Base-by-base conservation (phyloP, 2,329 filamentous ascomycete genomes). In the Claviceps humidiphila region DNA sequence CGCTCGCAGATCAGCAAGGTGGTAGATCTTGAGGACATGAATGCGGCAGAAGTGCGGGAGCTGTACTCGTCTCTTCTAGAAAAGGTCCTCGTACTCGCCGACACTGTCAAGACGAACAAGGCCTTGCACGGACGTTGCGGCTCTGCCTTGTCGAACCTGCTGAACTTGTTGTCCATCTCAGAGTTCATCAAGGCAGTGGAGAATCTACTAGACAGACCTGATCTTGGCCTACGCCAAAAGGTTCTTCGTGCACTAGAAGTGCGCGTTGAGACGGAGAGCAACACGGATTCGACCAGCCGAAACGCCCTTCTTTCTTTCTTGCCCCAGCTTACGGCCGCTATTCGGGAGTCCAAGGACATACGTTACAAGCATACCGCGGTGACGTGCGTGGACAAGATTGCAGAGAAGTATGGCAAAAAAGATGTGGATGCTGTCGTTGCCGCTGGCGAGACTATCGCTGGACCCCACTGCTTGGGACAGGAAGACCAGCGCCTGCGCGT, bases 321-420 rank as follows among this genome's bases (percentile, higher is more conserved):
- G 58, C 84, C 87, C 11, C 84, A 84, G 58, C 76, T 95, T 55
- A 87, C 87, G 17, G 75, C 78, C 20, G 86, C 94, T 46, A 80
- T 98, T 54, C 75, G 84, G 52, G 78, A 85, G 49, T 85, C 86
- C 6, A 72, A 77, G 37, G 83, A 93, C 58, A 78, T 85, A 51
- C 75, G 81, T 30, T 84, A 93, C 65, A 89, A 91, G 68, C 84
- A 89, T 60, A 89, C 87, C 11, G 87, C 90, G 1, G 83, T 98
- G 56, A 82, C 83, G 39, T 97, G 91, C 60, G 84, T 97, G 45
- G 90, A 96, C 69, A 87, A 88, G 66, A 94, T 98, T 56, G 81
- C 87, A 2, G 90, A 96, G 68, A 91, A 91, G 66, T 97, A 95
- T 65, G 94, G 93, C 58, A 94, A 93, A 73, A 94, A 90, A 66